These are phyloP conservation scores for Trichosanthes truncata DNA, from an alignment of 306 rosid genomes.

Conservation along the genomic window DNA sequence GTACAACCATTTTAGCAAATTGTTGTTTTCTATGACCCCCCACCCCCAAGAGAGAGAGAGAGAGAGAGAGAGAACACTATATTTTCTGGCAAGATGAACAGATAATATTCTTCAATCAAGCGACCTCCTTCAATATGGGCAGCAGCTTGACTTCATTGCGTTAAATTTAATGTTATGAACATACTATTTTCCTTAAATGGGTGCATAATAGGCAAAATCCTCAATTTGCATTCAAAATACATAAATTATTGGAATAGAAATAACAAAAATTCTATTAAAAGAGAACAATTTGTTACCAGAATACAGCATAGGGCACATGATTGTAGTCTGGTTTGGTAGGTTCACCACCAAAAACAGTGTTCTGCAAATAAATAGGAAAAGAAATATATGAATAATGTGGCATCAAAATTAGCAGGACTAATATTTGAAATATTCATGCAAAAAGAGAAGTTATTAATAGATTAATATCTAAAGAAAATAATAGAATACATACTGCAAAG, in stretches of 20 bases:
- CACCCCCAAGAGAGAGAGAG: background rate
- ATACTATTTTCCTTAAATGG: background rate
- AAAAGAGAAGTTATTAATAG: background rate
- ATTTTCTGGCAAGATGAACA: too few relatives aligned
- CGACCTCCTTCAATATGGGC: background rate
- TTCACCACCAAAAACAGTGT: slow-evolving; percentile 77
- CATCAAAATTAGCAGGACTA: background rate
- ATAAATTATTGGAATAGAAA: background rate
- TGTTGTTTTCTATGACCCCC: background rate
- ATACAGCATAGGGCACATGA: slow-evolving; percentile 43
- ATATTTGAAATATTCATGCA: background rate
- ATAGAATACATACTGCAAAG: slow-evolving; percentile 60
- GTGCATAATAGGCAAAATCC: background rate
- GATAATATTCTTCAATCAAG: too few relatives aligned
- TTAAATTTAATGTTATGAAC: background rate
- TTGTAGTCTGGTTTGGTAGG: slow-evolving; percentile 58
- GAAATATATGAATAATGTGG: background rate
- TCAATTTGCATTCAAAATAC: background rate
- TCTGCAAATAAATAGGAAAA: slow-evolving; percentile 31
- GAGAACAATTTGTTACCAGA: slow-evolving; percentile 21
- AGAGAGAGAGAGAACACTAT: too few relatives aligned
- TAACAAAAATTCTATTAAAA: background rate
- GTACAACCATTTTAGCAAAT: background rate
- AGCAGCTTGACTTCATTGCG: background rate
- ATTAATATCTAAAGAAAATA: background rate